A percentile compares a stretch with the other conserved stretches of the same genome.
Evolutionary conservation across 2,329 filamentous ascomycete genomes (phyloP).

Genomic region (Alternaria metachromatica): DNA sequence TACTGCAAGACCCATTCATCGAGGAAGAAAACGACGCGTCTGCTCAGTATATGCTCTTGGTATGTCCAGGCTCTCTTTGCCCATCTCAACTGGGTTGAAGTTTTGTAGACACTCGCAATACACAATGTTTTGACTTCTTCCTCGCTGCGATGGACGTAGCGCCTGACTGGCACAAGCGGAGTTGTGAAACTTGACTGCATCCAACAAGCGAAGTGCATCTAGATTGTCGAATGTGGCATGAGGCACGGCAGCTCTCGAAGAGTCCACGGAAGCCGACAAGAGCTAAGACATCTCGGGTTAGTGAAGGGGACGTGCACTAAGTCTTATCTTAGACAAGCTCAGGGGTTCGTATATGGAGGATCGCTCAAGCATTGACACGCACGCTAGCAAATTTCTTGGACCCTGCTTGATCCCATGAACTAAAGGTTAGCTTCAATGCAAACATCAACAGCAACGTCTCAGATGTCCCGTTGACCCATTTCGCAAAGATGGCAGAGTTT

Average conservation of each 20-base stretch:
- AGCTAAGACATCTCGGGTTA: conserved; percentile 16
- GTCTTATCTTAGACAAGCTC: conserved; percentile 28
- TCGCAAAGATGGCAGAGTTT: conserved; percentile 27
- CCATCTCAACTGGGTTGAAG: not conserved
- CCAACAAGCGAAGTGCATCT: conserved; percentile 9
- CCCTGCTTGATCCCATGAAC: conserved; percentile 20
- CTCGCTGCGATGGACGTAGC: not conserved
- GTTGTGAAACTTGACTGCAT: not conserved
- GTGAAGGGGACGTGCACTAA: conserved; percentile 21
- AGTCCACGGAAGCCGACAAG: not conserved
- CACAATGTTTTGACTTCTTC: not conserved
- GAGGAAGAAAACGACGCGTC: not conserved
- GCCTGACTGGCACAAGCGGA: not conserved
- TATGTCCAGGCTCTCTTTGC: not conserved
- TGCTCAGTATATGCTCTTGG: not conserved
- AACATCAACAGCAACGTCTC: conserved; percentile 23
- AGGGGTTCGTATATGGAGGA: conserved; percentile 11
- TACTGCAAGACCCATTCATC: not conserved
- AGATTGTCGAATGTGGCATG: conserved; percentile 14
- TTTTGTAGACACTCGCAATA: not conserved
- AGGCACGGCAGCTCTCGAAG: conserved; percentile 12
- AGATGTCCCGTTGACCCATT: conserved; percentile 19
- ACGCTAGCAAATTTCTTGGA: conserved; percentile 28
- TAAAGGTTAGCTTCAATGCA: conserved; percentile 21
- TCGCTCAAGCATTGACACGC: conserved; percentile 25